Base-by-base conservation (phyloP, 345 rosid genomes). In the Anacardium occidentale region DNA sequence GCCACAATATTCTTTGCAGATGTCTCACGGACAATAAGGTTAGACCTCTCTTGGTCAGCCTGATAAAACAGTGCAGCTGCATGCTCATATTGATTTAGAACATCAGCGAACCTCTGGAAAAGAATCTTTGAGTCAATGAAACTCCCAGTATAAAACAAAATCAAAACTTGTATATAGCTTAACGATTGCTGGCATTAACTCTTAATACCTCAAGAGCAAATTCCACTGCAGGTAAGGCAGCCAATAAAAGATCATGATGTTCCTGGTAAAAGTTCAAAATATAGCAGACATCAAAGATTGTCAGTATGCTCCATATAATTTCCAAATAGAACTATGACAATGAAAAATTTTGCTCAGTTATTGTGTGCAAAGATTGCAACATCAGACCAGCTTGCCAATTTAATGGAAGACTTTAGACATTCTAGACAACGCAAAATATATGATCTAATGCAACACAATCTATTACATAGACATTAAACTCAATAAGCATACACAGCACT, bases 31-130 rank as follows among this genome's bases (percentile, higher is more conserved):
- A 85, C 76, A 81, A 85, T 56, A 69, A 88, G 92, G 73, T 80
- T 86, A 68, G 93, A 87, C 65, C 85, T 84, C 83, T 93, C 97
- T 83, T 93, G 93, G 76, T 93, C 98, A 82, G 89, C 90, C 71
- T 79, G 90, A 81, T 77, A 84, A 78, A 78, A 91, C 66, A 83
- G 72, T 66, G 93, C 78, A 74, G 97, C 91, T 55, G 82, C 83
- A 50, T 82, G 78, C 86, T 93, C 98, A 83, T 93, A 91, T 64
- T 84, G 87, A 77, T 73, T 81, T 63, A 91, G 85, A 70, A 88
- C 81, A 84, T 87, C 85, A 65, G 85, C 81, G 74, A 91, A 91
- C 75, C 89, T 82, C 98, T 93, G 95, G 34, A 79, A 86, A 65
- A 84, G 37, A 68, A 62, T 81, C 42, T 72, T 65, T 26, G 40